A percentile compares a stretch with the other conserved stretches of the same genome.
Conservation (phyloP, 345 rosid species). For the Anastatica hierochuntica region DNA sequence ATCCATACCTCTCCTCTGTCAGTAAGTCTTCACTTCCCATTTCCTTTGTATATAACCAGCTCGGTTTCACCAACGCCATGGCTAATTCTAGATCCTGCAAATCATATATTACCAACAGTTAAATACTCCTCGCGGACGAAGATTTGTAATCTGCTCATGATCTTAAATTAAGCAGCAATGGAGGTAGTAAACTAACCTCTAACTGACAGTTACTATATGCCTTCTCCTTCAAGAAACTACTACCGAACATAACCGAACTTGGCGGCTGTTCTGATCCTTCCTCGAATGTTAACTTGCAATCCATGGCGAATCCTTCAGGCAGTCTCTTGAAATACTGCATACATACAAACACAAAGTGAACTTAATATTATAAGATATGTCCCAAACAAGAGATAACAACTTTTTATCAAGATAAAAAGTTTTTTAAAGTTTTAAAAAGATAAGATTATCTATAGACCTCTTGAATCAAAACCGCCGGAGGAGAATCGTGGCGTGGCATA, state of each 20-base stretch:
- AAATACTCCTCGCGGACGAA: too few species aligned
- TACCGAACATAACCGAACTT: constrained; percentile 26
- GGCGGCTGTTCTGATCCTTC: constrained; percentile 25
- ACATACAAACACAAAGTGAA: constrained; percentile 2
- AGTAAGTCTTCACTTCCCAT: constrained; percentile 18
- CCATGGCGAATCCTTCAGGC: constrained; percentile 28
- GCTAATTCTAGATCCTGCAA: constrained; percentile 37
- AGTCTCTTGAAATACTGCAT: constrained; percentile 27
- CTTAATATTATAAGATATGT: background rate
- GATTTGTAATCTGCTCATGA: too few species aligned
- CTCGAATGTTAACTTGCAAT: constrained; percentile 25
- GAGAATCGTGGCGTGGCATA: constrained; percentile 41
- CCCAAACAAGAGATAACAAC: background rate
- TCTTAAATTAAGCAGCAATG: too few species aligned
- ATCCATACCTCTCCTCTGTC: constrained; percentile 26
- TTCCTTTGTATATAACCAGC: constrained; percentile 31
- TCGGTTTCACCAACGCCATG: constrained; percentile 29
- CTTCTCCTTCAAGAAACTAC: constrained; percentile 25
- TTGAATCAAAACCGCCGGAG: constrained; percentile 3
- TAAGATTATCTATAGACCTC: too few species aligned
- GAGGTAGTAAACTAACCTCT: constrained; percentile 10
- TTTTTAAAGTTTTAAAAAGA: too few species aligned
- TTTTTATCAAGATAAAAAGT: too few species aligned
- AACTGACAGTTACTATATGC: constrained; percentile 17
- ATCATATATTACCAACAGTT: background rate